Percentiles rank a stretch among this genome's conserved stretches.
Evolutionary conservation across 2,329 filamentous ascomycete genomes (phyloP).

Genomic region (Cladosporium phlei): DNA sequence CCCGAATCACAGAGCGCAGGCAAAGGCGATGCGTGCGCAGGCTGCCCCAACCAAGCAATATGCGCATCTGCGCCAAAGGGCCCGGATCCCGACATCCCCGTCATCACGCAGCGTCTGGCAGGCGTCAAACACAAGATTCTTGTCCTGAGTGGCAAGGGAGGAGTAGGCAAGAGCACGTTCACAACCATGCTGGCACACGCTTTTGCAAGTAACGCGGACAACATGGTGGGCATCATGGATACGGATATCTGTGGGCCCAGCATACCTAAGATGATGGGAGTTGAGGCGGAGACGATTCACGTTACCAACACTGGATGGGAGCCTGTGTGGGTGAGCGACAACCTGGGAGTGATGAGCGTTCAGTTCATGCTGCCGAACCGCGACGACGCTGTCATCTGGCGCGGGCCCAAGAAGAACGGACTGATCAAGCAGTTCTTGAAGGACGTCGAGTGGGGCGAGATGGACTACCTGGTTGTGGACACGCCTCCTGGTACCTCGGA

Average conservation of each 20-base stretch:
- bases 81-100: slow-evolving; percentile 85
- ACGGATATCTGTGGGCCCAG: slow-evolving; percentile 95
- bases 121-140: slow-evolving; percentile 88
- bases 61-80: slow-evolving; percentile 93
- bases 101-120: slow-evolving; percentile 78
- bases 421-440: slow-evolving; percentile 97
- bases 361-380: slow-evolving; percentile 95
- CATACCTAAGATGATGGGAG: slow-evolving; percentile 99
- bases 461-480: slow-evolving; percentile 90
- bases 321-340: slow-evolving; percentile 92
- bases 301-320: slow-evolving; percentile 85
- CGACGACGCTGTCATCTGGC: slow-evolving; percentile 95
- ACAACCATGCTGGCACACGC: slow-evolving; percentile 82
- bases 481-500: slow-evolving; percentile 94
- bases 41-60: slow-evolving; percentile 92
- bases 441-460: slow-evolving; percentile 94
- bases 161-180: slow-evolving; percentile 94
- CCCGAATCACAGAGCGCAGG: slow-evolving; percentile 69
- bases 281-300: slow-evolving; percentile 89
- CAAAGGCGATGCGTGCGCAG: slow-evolving; percentile 75
- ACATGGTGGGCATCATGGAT: slow-evolving; percentile 90
- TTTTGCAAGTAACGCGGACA: slow-evolving; percentile 74
- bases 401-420: slow-evolving; percentile 96
- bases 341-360: slow-evolving; percentile 92
- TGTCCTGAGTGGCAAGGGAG: slow-evolving; percentile 89